Evolutionary conservation across 805 yeast species (phyloP).

Genomic region (Teunomyces gatunensis): DNA sequence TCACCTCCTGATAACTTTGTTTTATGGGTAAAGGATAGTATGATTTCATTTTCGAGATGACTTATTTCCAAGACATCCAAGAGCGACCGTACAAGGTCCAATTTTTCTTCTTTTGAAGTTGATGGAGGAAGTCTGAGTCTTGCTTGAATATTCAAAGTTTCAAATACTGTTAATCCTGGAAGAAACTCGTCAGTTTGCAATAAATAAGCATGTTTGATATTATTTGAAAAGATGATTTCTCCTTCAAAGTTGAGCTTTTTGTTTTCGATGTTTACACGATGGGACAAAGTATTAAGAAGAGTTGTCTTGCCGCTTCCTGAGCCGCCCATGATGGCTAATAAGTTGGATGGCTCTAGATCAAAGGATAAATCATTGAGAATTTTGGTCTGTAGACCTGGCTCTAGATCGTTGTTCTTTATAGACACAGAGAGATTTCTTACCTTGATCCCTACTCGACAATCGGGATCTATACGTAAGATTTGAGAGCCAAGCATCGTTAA

Average conservation of each 20-base stretch:
- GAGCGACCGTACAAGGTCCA: conserved; percentile 13
- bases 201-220: conserved; percentile 22
- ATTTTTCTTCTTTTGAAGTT: conserved; percentile 10
- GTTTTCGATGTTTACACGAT: conserved; percentile 16
- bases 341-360: conserved; percentile 15
- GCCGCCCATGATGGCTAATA: conserved; percentile 30
- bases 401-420: conserved; percentile 5
- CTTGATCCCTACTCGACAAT: conserved; percentile 7
- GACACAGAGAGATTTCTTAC: conserved; percentile 12
- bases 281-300: conserved; percentile 22
- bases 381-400: not conserved
- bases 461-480: conserved; percentile 2
- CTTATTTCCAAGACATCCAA: conserved; percentile 18
- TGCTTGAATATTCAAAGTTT: conserved; percentile 22
- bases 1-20: conserved; percentile 26
- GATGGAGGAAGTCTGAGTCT: conserved; percentile 19
- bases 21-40: conserved; percentile 17
- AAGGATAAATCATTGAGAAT: conserved; percentile 21
- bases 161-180: conserved; percentile 23
- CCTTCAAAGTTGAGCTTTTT: conserved; percentile 17
- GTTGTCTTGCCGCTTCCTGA: conserved; percentile 29
- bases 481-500: not conserved
- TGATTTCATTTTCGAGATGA: conserved; percentile 15
- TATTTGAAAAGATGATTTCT: conserved; percentile 13
- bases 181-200: conserved; percentile 22